These are phyloP conservation scores for Lepiota brunneoincarnata DNA, from an alignment of 768 basidiomycete genomes.

Conservation along the genomic window DNA sequence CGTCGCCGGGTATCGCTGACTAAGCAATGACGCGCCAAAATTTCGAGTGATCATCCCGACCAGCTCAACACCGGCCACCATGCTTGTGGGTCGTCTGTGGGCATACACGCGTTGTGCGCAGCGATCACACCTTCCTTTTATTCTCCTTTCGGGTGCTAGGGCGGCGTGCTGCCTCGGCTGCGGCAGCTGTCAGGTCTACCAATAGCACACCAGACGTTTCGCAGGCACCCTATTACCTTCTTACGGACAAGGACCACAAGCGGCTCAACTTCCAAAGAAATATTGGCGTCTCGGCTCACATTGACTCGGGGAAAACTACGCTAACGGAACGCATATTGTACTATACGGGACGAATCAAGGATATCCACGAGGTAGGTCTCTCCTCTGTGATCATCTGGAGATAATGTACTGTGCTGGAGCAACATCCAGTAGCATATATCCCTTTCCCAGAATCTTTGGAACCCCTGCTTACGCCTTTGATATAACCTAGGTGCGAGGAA, in stretches of 20 bases:
- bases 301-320: constrained; percentile 98
- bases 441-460: not conserved
- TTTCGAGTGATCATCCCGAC: not conserved
- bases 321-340: constrained; percentile 93
- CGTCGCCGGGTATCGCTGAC: constrained; percentile 8
- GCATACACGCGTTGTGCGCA: not conserved
- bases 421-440: constrained; percentile 3
- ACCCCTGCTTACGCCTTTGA: not conserved
- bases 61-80: not conserved
- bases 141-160: constrained; percentile 4
- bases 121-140: constrained; percentile 6
- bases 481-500: constrained; percentile 71
- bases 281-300: constrained; percentile 94
- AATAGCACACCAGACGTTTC: constrained; percentile 18
- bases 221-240: constrained; percentile 30
- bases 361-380: constrained; percentile 88
- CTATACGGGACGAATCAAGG: constrained; percentile 93
- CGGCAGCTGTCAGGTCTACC: constrained; percentile 37
- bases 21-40: constrained; percentile 10
- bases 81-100: constrained; percentile 9
- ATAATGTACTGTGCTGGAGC: not conserved
- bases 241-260: constrained; percentile 63
- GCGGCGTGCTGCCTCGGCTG: constrained; percentile 41
- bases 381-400: not conserved
- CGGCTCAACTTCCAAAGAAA: constrained; percentile 82